Evolutionary conservation across 2,329 filamentous ascomycete genomes (phyloP).

Genomic region (Paecilomyces niveus): DNA sequence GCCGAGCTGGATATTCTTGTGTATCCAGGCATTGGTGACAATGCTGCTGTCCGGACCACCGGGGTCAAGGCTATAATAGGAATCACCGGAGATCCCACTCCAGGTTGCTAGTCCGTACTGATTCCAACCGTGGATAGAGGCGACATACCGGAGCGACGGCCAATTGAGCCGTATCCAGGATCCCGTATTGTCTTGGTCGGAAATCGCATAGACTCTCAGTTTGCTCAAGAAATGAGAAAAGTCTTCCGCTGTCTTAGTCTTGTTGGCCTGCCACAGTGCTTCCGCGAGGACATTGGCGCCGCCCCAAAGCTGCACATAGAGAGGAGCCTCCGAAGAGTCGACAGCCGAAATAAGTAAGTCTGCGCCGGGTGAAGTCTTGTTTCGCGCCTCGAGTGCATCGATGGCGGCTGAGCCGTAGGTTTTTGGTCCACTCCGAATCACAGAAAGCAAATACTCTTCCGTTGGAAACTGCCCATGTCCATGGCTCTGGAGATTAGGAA

Average conservation of each 20-base stretch:
- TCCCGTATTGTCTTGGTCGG: conserved; percentile 53
- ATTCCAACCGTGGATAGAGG: conserved; percentile 50
- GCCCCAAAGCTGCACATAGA: conserved; percentile 50
- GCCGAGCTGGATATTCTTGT: conserved; percentile 48
- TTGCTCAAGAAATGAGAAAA: conserved; percentile 32
- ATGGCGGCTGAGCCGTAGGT: conserved; percentile 26
- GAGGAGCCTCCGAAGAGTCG: conserved; percentile 32
- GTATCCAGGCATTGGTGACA: conserved; percentile 46
- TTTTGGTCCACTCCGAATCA: conserved; percentile 10
- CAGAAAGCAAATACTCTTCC: not conserved
- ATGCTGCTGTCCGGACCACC: conserved; percentile 44
- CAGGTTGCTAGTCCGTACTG: conserved; percentile 49
- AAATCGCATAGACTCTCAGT: conserved; percentile 50
- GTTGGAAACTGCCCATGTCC: not conserved
- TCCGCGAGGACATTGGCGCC: conserved; percentile 48
- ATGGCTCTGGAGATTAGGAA: not conserved
- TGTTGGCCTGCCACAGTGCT: conserved; percentile 31
- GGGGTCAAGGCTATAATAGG: conserved; percentile 40
- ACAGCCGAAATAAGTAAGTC: not conserved
- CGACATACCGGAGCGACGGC: conserved; percentile 51
- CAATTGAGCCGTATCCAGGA: conserved; percentile 50
- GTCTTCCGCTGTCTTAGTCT: conserved; percentile 13
- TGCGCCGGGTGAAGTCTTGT: not conserved
- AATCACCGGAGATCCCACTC: conserved; percentile 49
- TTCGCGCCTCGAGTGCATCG: not conserved